Conservation (phyloP, 176 grass and related monocot genomes). For the Avena sativa region DNA sequence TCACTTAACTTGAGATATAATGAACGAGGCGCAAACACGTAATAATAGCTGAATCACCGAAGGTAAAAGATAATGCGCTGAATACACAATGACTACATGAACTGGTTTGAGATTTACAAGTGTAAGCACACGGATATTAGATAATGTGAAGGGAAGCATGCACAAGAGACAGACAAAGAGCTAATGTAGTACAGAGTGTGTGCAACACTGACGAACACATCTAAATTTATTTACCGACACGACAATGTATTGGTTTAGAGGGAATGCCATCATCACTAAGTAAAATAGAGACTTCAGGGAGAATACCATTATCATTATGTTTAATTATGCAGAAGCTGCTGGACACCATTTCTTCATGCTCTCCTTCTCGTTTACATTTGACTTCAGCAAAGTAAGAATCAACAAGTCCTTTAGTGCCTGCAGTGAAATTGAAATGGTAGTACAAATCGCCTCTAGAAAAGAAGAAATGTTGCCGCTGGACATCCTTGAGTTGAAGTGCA, state of each 20-base stretch:
- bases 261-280: too few relatives aligned
- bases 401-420: background rate
- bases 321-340: background rate
- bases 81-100: background rate
- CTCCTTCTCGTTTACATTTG: background rate
- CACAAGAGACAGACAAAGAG: background rate
- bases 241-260: background rate
- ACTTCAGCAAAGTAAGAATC: constrained; percentile 19
- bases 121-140: background rate
- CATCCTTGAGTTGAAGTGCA: constrained; percentile 15
- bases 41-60: background rate
- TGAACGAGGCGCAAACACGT: background rate
- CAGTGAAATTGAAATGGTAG: constrained; percentile 16
- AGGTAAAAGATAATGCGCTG: background rate
- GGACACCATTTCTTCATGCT: background rate
- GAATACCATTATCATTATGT: constrained; percentile 1
- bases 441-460: background rate
- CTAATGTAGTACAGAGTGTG: background rate
- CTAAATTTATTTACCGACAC: background rate
- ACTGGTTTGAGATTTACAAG: background rate
- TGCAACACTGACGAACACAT: background rate
- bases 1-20: background rate
- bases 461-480: background rate
- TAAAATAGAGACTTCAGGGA: background rate
- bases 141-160: background rate